These are phyloP conservation scores for Phialemoniopsis sp. DNA, from an alignment of 2,329 filamentous ascomycete genomes.

Conservation along the genomic window DNA sequence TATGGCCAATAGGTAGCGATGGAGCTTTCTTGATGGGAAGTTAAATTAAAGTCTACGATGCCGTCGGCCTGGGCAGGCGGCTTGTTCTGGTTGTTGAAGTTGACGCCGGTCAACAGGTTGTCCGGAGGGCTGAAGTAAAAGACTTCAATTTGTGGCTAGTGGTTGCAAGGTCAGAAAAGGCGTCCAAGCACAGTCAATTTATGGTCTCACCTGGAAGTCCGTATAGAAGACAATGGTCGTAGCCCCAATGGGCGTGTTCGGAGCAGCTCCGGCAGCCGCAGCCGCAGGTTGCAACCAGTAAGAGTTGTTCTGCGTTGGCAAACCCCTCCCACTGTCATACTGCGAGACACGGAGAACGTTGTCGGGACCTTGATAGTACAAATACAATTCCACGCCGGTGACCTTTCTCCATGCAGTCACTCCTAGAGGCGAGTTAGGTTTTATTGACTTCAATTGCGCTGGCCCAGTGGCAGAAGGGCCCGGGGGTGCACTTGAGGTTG, in stretches of 20 bases:
- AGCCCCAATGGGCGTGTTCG: slow-evolving; percentile 3
- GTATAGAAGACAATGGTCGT: slow-evolving; percentile 5
- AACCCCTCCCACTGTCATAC: slow-evolving; percentile 5
- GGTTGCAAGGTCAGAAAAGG: background rate
- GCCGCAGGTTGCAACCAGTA: slow-evolving; percentile 7
- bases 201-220: slow-evolving; percentile 1
- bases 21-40: slow-evolving; percentile 3
- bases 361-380: slow-evolving; percentile 10
- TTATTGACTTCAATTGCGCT: background rate
- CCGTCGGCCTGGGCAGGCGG: slow-evolving; percentile 1
- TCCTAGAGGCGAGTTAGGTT: slow-evolving; percentile 4
- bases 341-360: slow-evolving; percentile 5
- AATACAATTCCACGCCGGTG: slow-evolving; percentile 5
- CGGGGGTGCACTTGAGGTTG: too few species aligned
- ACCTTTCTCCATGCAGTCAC: slow-evolving; percentile 9
- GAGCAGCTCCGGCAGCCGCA: slow-evolving; percentile 2
- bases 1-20: slow-evolving; percentile 12
- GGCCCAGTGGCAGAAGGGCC: too few species aligned
- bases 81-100: slow-evolving; percentile 5
- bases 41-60: slow-evolving; percentile 3
- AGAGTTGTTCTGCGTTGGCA: slow-evolving; percentile 2
- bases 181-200: background rate
- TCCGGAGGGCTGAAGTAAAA: slow-evolving; percentile 7
- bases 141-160: slow-evolving; percentile 9
- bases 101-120: slow-evolving; percentile 6